Evolutionary conservation across 2,329 filamentous ascomycete species (phyloP).

Genomic region (Metarhizium guizhouense): DNA sequence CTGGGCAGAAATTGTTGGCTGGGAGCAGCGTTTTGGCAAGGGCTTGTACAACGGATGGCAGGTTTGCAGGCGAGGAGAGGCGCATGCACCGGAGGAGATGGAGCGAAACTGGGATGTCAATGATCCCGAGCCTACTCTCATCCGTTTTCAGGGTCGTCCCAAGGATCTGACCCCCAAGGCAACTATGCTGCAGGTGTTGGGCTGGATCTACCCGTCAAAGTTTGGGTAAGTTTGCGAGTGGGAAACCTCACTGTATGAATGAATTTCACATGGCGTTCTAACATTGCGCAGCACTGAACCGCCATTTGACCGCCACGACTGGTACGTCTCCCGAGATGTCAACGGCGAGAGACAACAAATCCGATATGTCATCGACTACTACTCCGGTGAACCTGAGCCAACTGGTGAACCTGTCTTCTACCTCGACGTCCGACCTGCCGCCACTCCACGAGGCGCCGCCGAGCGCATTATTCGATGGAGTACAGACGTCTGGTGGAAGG

Average conservation of each 20-base stretch:
- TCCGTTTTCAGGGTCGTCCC: conserved; percentile 84
- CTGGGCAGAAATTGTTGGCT: conserved; percentile 89
- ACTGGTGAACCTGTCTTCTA: conserved; percentile 92
- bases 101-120: conserved; percentile 44
- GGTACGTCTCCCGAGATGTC: conserved; percentile 73
- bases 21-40: conserved; percentile 77
- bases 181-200: conserved; percentile 70
- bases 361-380: conserved; percentile 96
- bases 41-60: conserved; percentile 67
- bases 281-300: conserved; percentile 53
- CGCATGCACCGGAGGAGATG: conserved; percentile 39
- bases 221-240: conserved; percentile 54
- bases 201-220: conserved; percentile 67
- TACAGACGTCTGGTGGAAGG: conserved; percentile 88
- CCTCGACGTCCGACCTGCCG: conserved; percentile 84
- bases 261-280: neutral
- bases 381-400: conserved; percentile 71
- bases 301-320: conserved; percentile 95
- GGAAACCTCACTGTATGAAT: conserved; percentile 3
- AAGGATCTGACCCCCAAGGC: conserved; percentile 89
- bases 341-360: conserved; percentile 66
- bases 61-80: conserved; percentile 65
- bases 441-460: conserved; percentile 69
- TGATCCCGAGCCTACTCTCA: conserved; percentile 57
- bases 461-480: conserved; percentile 85